phyloP scores from a whole-genome alignment of 805 yeast species.

The Lipomyces oligophaga region DNA sequence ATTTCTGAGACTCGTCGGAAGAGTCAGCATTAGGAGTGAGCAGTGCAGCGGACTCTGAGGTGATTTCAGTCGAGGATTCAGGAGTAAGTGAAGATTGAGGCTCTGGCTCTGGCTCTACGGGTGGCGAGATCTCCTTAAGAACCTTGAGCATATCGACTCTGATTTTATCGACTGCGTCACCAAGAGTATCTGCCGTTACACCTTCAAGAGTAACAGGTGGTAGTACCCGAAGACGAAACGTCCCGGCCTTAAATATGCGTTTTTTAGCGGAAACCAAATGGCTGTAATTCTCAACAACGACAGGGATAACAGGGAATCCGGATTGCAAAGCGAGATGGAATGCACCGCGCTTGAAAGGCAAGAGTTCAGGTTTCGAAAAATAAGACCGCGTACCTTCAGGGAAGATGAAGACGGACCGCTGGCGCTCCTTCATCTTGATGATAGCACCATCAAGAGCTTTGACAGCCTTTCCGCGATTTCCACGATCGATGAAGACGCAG shows the following conservation, averaged over 20 bases:
- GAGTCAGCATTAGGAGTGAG: no score
- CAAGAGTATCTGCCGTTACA: conserved; percentile 67
- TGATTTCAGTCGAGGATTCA: no score
- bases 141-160: conserved; percentile 53
- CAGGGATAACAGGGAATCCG: conserved; percentile 81
- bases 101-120: no score
- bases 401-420: conserved; percentile 80
- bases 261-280: conserved; percentile 58
- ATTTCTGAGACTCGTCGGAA: no score
- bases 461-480: conserved; percentile 69
- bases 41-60: no score
- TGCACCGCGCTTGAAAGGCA: conserved; percentile 96
- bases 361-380: conserved; percentile 58
- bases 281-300: conserved; percentile 83
- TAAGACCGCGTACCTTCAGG: conserved; percentile 98
- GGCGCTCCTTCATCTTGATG: conserved; percentile 52
- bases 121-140: conserved; percentile 20
- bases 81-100: no score
- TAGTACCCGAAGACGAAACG: conserved; percentile 58
- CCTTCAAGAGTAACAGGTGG: conserved; percentile 74
- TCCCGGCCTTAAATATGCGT: conserved; percentile 70
- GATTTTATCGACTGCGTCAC: conserved; percentile 53
- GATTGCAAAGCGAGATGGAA: conserved; percentile 96
- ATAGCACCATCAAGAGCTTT: conserved; percentile 70
- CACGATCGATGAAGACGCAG: conserved; percentile 84